A percentile compares a stretch with the other conserved stretches of the same genome.
phyloP scores from a whole-genome alignment of 2,329 filamentous ascomycete genomes.

The Thermomyces lanuginosus region DNA sequence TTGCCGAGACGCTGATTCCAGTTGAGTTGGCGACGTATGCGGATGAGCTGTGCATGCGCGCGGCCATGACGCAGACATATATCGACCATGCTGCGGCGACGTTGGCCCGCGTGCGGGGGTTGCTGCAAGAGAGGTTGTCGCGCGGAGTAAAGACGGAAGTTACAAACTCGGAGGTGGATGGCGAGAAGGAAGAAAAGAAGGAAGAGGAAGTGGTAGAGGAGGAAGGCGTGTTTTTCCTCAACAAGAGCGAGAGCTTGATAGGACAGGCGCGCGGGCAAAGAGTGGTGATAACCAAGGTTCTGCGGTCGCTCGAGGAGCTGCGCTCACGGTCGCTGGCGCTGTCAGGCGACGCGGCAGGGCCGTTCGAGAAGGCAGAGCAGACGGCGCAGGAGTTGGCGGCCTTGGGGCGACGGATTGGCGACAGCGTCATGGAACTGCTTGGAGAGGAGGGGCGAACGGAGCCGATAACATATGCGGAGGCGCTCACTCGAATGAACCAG shows the following conservation, averaged over 20 bases:
- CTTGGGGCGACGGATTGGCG: slow-evolving; percentile 51
- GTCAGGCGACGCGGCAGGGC: slow-evolving; percentile 46
- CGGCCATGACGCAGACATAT: slow-evolving; percentile 60
- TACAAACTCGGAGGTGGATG: slow-evolving; percentile 45
- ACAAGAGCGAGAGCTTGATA: slow-evolving; percentile 55
- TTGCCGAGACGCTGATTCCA: slow-evolving; percentile 64
- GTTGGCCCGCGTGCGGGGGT: slow-evolving; percentile 44
- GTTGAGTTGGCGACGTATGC: slow-evolving; percentile 56
- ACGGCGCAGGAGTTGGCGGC: slow-evolving; percentile 48
- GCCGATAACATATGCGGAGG: slow-evolving; percentile 49
- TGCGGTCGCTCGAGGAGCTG: slow-evolving; percentile 61
- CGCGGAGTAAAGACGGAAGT: too few relatives aligned
- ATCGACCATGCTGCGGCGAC: slow-evolving; percentile 60
- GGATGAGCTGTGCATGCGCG: slow-evolving; percentile 63
- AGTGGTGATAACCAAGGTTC: slow-evolving; percentile 63
- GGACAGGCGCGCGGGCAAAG: slow-evolving; percentile 67
- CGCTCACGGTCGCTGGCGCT: slow-evolving; percentile 59
- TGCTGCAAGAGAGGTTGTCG: slow-evolving; percentile 52
- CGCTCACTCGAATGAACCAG: slow-evolving; percentile 42
- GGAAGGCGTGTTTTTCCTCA: slow-evolving; percentile 50
- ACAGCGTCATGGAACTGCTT: slow-evolving; percentile 48
- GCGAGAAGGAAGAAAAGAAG: too few relatives aligned
- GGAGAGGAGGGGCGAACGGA: slow-evolving; percentile 56
- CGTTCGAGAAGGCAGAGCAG: slow-evolving; percentile 54
- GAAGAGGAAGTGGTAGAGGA: too few relatives aligned